phyloP scores from a whole-genome alignment of 2,329 filamentous ascomycete genomes.

The Microcyclospora pomicola region DNA sequence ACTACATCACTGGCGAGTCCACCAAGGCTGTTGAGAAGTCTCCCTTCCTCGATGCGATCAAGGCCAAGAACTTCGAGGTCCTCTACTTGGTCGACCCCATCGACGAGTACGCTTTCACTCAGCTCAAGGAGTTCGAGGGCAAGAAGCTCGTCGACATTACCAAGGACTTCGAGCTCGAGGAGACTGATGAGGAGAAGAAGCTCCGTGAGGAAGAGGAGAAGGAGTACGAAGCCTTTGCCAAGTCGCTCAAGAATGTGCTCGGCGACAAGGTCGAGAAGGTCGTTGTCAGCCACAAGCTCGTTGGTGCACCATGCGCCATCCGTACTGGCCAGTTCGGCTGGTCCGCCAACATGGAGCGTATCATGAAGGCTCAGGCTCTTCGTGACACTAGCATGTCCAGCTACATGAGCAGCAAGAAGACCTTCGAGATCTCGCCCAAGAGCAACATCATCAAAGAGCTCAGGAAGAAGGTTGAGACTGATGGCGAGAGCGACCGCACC shows the following conservation, averaged over 20 bases:
- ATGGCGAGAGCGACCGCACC: conserved; percentile 96
- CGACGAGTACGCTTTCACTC: conserved; percentile 98
- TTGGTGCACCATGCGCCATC: conserved; percentile 90
- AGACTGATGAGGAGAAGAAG: conserved; percentile 99
- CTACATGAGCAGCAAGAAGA: conserved; percentile 99
- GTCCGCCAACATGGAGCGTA: conserved; percentile 99
- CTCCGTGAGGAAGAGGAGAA: conserved; percentile 92
- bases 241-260: conserved; percentile 97
- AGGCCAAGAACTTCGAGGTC: conserved; percentile 98
- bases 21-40: conserved; percentile 97
- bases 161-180: conserved; percentile 99
- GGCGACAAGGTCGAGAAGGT: conserved; percentile 99
- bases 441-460: conserved; percentile 96
- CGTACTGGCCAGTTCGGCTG: conserved; percentile 99
- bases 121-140: conserved; percentile 99
- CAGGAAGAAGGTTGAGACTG: conserved; percentile 96
- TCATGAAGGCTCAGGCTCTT: conserved; percentile 99
- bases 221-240: conserved; percentile 88
- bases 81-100: conserved; percentile 99
- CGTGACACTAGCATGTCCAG: conserved; percentile 99
- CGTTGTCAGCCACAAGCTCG: conserved; percentile 94
- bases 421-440: conserved; percentile 99
- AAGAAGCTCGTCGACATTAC: conserved; percentile 99
- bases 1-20: conserved; percentile 99
- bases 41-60: conserved; percentile 95